phyloP scores from a whole-genome alignment of 1,139 yeast species.

The Blastobotrys indianensis region DNA sequence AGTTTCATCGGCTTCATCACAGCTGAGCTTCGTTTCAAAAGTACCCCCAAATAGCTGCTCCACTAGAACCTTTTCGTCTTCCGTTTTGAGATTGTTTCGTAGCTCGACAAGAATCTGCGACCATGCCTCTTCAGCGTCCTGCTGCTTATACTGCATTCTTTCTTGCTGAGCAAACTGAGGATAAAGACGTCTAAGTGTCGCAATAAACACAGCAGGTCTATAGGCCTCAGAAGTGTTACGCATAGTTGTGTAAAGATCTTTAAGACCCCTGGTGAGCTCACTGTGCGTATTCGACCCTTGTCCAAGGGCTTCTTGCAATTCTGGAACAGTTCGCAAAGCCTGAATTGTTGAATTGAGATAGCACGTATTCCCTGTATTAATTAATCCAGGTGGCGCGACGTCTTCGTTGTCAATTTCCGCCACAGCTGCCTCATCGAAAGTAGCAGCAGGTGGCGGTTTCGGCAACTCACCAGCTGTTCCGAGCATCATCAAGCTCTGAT shows the following conservation, averaged over 20 bases:
- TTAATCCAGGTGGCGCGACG: slow-evolving; percentile 70
- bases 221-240: slow-evolving; percentile 28
- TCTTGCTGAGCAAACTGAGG: slow-evolving; percentile 85
- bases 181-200: slow-evolving; percentile 40
- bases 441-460: slow-evolving; percentile 46
- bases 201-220: slow-evolving; percentile 57
- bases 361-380: slow-evolving; percentile 91
- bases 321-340: slow-evolving; percentile 63
- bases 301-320: slow-evolving; percentile 38
- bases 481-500: slow-evolving; percentile 75
- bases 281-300: slow-evolving; percentile 19
- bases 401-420: slow-evolving; percentile 59
- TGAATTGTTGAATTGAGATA: slow-evolving; percentile 88
- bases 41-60: slow-evolving; percentile 59
- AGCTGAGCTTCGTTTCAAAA: slow-evolving; percentile 55
- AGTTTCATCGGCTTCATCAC: slow-evolving; percentile 57
- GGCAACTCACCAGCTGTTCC: slow-evolving; percentile 84
- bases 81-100: slow-evolving; percentile 27
- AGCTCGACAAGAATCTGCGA: slow-evolving; percentile 65
- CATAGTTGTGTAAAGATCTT: slow-evolving; percentile 33
- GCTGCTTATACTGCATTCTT: slow-evolving; percentile 69
- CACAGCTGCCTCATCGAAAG: slow-evolving; percentile 45
- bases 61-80: slow-evolving; percentile 31
- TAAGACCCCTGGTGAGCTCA: slow-evolving; percentile 28
- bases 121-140: slow-evolving; percentile 96